Evolutionary conservation across 192 early-diverging fungal species (phyloP).

Genomic region (Paraglomus brasilianum): DNA sequence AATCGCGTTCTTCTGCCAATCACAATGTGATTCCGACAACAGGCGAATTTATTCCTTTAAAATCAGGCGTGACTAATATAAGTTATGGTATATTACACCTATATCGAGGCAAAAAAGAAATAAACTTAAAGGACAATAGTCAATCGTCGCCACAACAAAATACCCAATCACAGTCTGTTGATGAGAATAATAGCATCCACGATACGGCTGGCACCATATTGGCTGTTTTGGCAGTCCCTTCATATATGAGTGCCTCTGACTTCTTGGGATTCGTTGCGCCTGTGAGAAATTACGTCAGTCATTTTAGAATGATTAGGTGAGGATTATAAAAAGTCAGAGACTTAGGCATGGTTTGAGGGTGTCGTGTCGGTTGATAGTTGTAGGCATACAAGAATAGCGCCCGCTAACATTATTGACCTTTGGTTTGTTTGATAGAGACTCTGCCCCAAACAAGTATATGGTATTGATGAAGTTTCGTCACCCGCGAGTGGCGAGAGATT

Average conservation of each 20-base stretch:
- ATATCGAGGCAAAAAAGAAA: conserved; percentile 51
- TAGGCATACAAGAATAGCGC: not conserved
- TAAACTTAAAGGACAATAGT: not conserved
- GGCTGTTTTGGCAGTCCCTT: conserved; percentile 79
- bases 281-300: conserved; percentile 62
- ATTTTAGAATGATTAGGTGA: conserved; percentile 71
- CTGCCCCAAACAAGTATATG: conserved; percentile 84
- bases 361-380: not conserved
- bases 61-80: conserved; percentile 27
- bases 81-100: conserved; percentile 62
- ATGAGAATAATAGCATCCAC: not conserved
- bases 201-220: conserved; percentile 20
- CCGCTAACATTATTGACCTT: conserved; percentile 20
- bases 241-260: conserved; percentile 86
- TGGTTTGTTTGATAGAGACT: conserved; percentile 57
- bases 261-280: conserved; percentile 83
- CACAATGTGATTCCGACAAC: conserved; percentile 6
- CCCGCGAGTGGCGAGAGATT: conserved; percentile 55
- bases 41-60: conserved; percentile 24
- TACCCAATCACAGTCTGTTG: not conserved
- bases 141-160: not conserved
- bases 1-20: conserved; percentile 8
- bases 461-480: conserved; percentile 80
- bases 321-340: not conserved
- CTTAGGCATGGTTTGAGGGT: not conserved